Evolutionary conservation across 257 asterid genomes (phyloP).

Genomic region (Gardenia jasminoides): DNA sequence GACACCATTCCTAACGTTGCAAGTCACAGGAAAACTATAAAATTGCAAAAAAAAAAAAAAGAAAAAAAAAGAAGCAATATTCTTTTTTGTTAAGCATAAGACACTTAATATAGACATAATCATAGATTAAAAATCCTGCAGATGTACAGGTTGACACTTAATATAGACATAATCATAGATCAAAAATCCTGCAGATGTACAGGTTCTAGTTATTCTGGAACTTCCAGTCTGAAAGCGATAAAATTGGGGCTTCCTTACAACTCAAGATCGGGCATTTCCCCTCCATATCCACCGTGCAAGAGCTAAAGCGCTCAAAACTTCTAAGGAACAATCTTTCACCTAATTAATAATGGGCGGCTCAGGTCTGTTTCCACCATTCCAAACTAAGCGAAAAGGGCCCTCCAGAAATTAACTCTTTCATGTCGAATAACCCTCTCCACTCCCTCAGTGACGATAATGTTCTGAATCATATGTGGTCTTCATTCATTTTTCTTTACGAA

Average conservation of each 20-base stretch:
- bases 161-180: too few relatives aligned
- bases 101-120: too few relatives aligned
- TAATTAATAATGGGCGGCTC: conserved; percentile 30
- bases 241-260: conserved; percentile 42
- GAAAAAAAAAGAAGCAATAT: too few relatives aligned
- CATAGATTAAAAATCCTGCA: neutral
- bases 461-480: conserved; percentile 30
- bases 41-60: too few relatives aligned
- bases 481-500: conserved; percentile 29
- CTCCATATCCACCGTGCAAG: conserved; percentile 30
- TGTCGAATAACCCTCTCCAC: conserved; percentile 30
- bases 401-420: conserved; percentile 32
- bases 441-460: conserved; percentile 41
- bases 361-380: conserved; percentile 34
- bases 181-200: conserved; percentile 17
- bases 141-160: too few relatives aligned
- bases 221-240: conserved; percentile 47
- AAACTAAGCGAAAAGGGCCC: conserved; percentile 27
- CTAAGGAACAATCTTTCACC: conserved; percentile 27
- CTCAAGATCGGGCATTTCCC: conserved; percentile 39
- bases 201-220: conserved; percentile 15
- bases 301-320: conserved; percentile 17
- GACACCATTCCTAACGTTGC: too few relatives aligned
- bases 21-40: too few relatives aligned
- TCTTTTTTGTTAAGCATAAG: too few relatives aligned